These are phyloP conservation scores for Cytospora paraplurivora DNA, from an alignment of 2,329 filamentous ascomycete species.

Conservation along the genomic window DNA sequence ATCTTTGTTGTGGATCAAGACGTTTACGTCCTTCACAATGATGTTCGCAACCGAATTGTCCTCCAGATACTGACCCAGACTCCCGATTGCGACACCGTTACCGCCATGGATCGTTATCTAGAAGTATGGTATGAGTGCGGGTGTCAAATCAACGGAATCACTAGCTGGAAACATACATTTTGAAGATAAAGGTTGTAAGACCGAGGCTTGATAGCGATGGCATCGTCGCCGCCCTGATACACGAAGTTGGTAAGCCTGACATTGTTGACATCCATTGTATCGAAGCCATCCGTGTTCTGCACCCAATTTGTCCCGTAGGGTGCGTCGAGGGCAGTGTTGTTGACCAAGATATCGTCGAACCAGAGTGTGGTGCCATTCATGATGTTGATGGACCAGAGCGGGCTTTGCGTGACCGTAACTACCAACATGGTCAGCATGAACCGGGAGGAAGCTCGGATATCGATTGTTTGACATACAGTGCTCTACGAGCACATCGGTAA, in stretches of 20 bases:
- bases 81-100: slow-evolving; percentile 59
- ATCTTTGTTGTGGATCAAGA: slow-evolving; percentile 48
- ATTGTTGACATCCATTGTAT: slow-evolving; percentile 58
- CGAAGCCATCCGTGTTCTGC: slow-evolving; percentile 59
- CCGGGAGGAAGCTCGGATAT: background rate
- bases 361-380: slow-evolving; percentile 58
- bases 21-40: slow-evolving; percentile 47
- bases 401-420: slow-evolving; percentile 52
- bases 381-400: slow-evolving; percentile 57
- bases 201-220: slow-evolving; percentile 59
- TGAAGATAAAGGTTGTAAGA: slow-evolving; percentile 51
- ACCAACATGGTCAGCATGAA: background rate
- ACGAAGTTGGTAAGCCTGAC: slow-evolving; percentile 51
- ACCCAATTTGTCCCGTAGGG: slow-evolving; percentile 54
- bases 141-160: too few species aligned
- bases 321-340: slow-evolving; percentile 52
- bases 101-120: slow-evolving; percentile 50
- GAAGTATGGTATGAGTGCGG: background rate
- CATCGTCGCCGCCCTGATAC: slow-evolving; percentile 60
- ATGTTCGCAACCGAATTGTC: slow-evolving; percentile 55
- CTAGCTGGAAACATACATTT: slow-evolving; percentile 40
- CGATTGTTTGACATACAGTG: slow-evolving; percentile 39
- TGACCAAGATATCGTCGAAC: slow-evolving; percentile 53
- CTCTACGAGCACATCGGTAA: slow-evolving; percentile 54
- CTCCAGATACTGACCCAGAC: slow-evolving; percentile 57